Conservation (phyloP, 1,139 yeast genomes). For the Yamadazyma sp. region DNA sequence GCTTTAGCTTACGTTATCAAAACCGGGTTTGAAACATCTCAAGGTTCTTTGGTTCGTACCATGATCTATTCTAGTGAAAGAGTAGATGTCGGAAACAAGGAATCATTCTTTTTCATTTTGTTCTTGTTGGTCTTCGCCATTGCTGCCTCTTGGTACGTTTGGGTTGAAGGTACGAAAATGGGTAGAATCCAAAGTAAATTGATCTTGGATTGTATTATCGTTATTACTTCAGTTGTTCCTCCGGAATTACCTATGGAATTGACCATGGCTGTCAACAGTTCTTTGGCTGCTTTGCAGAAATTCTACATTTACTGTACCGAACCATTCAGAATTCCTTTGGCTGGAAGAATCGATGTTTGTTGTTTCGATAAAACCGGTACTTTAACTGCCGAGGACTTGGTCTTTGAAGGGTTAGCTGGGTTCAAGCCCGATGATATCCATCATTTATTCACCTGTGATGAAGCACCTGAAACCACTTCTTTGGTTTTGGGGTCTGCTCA, state of each 20-base stretch:
- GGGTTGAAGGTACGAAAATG: conserved; percentile 96
- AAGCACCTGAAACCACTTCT: conserved; percentile 65
- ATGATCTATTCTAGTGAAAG: conserved; percentile 98
- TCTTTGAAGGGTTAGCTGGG: conserved; percentile 95
- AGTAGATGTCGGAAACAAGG: conserved; percentile 94
- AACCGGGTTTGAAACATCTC: conserved; percentile 97
- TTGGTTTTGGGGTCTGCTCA: conserved; percentile 92
- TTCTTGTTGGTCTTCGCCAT: conserved; percentile 89
- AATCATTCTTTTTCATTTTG: conserved; percentile 87
- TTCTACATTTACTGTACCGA: conserved; percentile 94
- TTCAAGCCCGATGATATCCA: conserved; percentile 55
- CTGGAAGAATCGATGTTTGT: conserved; percentile 97
- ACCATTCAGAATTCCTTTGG: conserved; percentile 96
- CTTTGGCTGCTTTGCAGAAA: conserved; percentile 84
- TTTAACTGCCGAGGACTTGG: conserved; percentile 93
- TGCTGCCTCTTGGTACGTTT: conserved; percentile 96
- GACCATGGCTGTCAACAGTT: conserved; percentile 95
- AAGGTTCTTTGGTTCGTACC: conserved; percentile 95
- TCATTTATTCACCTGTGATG: conserved; percentile 56
- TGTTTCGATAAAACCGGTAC: conserved; percentile 99
- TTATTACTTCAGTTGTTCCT: conserved; percentile 96
- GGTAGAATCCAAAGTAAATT: conserved; percentile 94
- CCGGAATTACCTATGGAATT: conserved; percentile 99
- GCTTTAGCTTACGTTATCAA: conserved; percentile 87
- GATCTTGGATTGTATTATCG: conserved; percentile 91